Base-by-base conservation (phyloP, 2,329 filamentous ascomycete species). In the Cryphonectria japonica region DNA sequence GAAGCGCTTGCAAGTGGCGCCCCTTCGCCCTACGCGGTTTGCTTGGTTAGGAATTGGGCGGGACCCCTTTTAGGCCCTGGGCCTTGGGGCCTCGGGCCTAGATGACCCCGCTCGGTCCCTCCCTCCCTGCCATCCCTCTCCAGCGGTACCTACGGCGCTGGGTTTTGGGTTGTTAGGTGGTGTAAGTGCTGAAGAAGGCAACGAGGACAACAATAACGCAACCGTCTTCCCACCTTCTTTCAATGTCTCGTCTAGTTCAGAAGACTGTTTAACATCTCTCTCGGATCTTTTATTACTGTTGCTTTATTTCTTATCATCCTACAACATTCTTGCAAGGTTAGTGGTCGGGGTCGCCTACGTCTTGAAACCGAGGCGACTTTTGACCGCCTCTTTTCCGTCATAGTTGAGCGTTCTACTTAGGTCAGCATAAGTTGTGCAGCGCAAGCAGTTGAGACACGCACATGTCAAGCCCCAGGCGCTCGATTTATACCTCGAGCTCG, bases 331-430 rank as follows among this genome's bases (percentile, higher is more conserved):
- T n/a, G 22, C 22, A 50, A 50, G 22, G 1, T n/a, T 13, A 22
- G 59, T 61, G 32, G 32, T 41, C 26, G 60, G n/a, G 26, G 46
- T 7, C 39, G 22, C 11, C 9, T 1, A 3, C 22, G 26, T 22
- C 37, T 29, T 64, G 34, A 29, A 39, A 64, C n/a, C 2, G 37
- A 64, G 41, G 34, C 64, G 64, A 54, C 41, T n/a, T 43, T 34
- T 69, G 67, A 69, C 67, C 67, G 67, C 67, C 67, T 69, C 67
- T 69, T 64, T 39, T 63, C 34, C 60, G 66, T 67, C 66, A 67
- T 67, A 46, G 66, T 34, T 16, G n/a, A 2, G n/a, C 26, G 26
- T 16, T 32, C 14, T 26, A 39, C 37, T 61, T 22, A 39, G 64
- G 41, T 32, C 63, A 19, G 39, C 32, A 46, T 4, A 11, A 62